These are phyloP conservation scores for Reticulascus tulasneorum DNA, from an alignment of 2,329 filamentous ascomycete genomes.

Conservation along the genomic window DNA sequence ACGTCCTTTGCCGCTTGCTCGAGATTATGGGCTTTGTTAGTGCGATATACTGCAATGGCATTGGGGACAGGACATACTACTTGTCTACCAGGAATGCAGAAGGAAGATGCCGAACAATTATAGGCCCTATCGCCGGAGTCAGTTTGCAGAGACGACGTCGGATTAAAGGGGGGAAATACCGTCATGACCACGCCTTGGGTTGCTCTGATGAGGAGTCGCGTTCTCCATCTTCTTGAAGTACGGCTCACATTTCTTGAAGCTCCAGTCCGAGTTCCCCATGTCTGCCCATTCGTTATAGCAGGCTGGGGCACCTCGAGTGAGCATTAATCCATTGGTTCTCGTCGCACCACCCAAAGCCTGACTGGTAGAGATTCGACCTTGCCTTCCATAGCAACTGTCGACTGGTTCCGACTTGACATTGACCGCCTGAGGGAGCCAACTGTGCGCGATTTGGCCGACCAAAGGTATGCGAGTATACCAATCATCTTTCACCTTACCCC, in stretches of 20 bases:
- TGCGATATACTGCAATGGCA: no score
- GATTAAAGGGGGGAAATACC: conserved; percentile 7
- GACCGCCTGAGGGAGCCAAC: conserved; percentile 18
- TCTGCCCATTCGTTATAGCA: conserved; percentile 26
- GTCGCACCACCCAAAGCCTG: conserved; percentile 27
- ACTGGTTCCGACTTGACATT: conserved; percentile 23
- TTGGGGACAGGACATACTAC: conserved; percentile 11
- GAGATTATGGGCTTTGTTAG: conserved; percentile 11
- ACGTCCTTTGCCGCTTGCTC: conserved; percentile 19
- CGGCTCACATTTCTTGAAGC: conserved; percentile 27
- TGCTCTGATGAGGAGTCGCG: conserved; percentile 8
- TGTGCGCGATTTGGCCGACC: conserved; percentile 20
- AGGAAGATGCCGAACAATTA: conserved; percentile 13
- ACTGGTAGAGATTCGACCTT: conserved; percentile 17
- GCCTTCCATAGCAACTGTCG: conserved; percentile 12
- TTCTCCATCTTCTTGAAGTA: conserved; percentile 26
- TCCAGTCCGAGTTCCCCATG: conserved; percentile 27
- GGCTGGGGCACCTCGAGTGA: conserved; percentile 24
- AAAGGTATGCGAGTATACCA: conserved; percentile 26
- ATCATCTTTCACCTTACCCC: conserved; percentile 24
- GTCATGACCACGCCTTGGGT: conserved; percentile 19
- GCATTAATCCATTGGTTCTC: conserved; percentile 27
- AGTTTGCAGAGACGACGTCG: neutral
- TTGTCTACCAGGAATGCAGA: conserved; percentile 9
- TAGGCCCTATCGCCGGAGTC: conserved; percentile 10